Evolutionary conservation across 2,329 filamentous ascomycete species (phyloP), one percentile per base, ranked within the genome.

Genomic region (Alternaria ethzedia): DNA sequence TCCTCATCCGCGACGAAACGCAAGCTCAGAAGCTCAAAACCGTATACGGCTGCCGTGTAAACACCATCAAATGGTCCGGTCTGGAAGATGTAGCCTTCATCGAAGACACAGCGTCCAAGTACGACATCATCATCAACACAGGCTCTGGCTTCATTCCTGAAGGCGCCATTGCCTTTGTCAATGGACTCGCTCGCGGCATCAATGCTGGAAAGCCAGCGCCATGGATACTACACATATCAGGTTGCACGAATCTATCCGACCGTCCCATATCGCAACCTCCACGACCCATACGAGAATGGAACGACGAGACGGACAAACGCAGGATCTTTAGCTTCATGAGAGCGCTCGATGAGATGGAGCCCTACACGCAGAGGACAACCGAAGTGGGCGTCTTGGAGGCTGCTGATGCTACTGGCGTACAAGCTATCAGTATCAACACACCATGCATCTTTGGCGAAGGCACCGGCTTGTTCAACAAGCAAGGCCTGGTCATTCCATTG

Each of bases 361-460:
- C 61, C 6, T 72, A 68, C 44, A 21, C 56, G 3, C 66, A 72
- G 57, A 63, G 68, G 13, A 67, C 63, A 6, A 54, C 63, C 2
- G 70, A 72, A 43, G 32, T 70, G 10, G 58, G 30, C 5, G 62
- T 67, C 5, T 49, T 70, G 13, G 65, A 64, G 12, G 46, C 63
- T 5, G 61, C 64, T 3, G 61, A 44, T 13, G 52, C 46, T 15
- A 30, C 21, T 15, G 67, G 68, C 21, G 65, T 70, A 12, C 59
- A 68, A 4, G 67, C 67, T 20, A 57, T 68, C 13, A 69, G 65
- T 55, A 11, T 69, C 21, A 63, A 70, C 11, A 57, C 63, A n/a
- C 67, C 65, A 17, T 60, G 55, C 21, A 66, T 71, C 26, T 73
- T 68, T 30, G 70, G 69, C 7, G 56, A 66, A 20, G 70, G 70